Conservation (phyloP, 768 basidiomycete genomes). For the Xanthoconium stramineum region DNA sequence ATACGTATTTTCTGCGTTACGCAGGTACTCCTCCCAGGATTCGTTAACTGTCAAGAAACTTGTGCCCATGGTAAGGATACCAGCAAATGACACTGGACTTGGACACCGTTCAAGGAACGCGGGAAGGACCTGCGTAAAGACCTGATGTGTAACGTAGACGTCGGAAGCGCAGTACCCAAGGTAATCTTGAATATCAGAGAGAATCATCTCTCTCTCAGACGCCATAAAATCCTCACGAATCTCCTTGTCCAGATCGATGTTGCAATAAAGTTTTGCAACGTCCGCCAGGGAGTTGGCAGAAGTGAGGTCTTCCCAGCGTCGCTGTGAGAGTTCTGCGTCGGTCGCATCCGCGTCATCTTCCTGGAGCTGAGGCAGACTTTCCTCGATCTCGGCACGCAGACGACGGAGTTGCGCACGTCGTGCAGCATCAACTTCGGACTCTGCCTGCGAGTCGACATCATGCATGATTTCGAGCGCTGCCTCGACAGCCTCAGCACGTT, state of each 20-base stretch:
- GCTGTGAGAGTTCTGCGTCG: constrained; percentile 41
- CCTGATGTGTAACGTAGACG: constrained; percentile 79
- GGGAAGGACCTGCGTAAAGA: constrained; percentile 75
- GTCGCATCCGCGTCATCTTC: constrained; percentile 37
- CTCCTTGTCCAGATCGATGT: constrained; percentile 73
- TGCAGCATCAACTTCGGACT: constrained; percentile 38
- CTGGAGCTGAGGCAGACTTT: constrained; percentile 38
- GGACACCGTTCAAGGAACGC: constrained; percentile 82
- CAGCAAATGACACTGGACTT: constrained; percentile 90
- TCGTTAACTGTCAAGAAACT: constrained; percentile 89
- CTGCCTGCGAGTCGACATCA: constrained; percentile 35
- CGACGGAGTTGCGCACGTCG: constrained; percentile 39
- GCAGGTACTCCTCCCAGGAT: constrained; percentile 82
- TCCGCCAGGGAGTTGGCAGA: constrained; percentile 90
- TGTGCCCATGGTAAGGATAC: constrained; percentile 87
- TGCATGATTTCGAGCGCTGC: constrained; percentile 54
- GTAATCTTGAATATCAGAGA: constrained; percentile 65
- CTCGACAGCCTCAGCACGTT: constrained; percentile 61
- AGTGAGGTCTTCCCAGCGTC: constrained; percentile 91
- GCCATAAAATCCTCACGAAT: constrained; percentile 76
- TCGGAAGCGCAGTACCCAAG: constrained; percentile 85
- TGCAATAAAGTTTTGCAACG: constrained; percentile 88
- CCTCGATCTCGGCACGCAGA: constrained; percentile 37
- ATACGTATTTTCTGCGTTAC: constrained; percentile 75
- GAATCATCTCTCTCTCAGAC: constrained; percentile 59